Conservation (phyloP, 2,329 filamentous ascomycete genomes). For the Samsoniella hepiali region DNA sequence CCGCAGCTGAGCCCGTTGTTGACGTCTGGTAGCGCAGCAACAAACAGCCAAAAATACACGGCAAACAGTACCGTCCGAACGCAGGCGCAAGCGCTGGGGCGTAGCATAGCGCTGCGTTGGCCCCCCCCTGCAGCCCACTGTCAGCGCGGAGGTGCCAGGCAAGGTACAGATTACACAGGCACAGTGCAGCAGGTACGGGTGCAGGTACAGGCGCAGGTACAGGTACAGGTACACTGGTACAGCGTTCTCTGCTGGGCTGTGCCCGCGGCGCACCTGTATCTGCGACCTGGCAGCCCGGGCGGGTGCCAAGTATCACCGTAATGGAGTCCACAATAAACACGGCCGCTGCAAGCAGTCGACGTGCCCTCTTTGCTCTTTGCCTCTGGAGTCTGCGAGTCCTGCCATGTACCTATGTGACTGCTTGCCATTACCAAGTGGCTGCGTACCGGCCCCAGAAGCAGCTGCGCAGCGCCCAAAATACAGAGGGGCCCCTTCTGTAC, state of each 20-base stretch:
- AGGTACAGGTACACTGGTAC: background rate
- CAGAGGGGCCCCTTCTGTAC: background rate
- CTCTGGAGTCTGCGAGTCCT: background rate
- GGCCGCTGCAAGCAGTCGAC: background rate
- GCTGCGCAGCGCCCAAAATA: background rate
- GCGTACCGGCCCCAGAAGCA: too few species aligned
- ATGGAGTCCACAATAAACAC: background rate
- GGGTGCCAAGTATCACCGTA: background rate
- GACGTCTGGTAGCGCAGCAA: slow-evolving; percentile 3
- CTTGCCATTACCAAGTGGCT: background rate
- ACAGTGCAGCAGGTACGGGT: too few species aligned
- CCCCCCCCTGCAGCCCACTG: background rate
- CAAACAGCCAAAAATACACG: background rate
- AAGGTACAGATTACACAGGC: background rate
- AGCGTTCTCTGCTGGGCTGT: background rate
- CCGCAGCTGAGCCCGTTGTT: background rate
- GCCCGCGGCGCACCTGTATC: background rate
- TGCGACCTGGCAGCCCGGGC: background rate
- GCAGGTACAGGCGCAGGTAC: too few species aligned
- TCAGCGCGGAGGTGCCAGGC: background rate
- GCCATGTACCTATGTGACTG: background rate
- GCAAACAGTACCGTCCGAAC: background rate
- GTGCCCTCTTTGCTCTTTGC: too few species aligned
- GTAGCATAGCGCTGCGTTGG: background rate
- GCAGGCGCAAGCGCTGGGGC: background rate